Percentiles rank a stretch among this genome's conserved stretches.
Conservation (phyloP, 441 rosid genomes). For the Macaranga tanarius region DNA sequence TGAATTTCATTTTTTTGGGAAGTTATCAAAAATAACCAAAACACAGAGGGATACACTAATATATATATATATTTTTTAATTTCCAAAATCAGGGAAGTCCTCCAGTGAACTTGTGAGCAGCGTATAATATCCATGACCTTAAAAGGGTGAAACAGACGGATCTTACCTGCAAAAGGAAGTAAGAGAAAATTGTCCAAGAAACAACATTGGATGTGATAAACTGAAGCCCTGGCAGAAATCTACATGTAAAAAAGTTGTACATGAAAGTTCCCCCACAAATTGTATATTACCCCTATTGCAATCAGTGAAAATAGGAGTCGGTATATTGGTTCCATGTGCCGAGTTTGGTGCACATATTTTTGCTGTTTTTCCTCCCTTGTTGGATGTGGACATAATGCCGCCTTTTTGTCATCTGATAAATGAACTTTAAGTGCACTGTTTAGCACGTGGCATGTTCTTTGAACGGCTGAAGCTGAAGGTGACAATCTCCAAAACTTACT, state of each 20-base stretch:
- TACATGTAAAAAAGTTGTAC: slow-evolving; percentile 3
- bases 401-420: not conserved
- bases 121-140: not conserved
- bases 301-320: not conserved
- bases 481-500: not conserved
- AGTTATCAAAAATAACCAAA: too few species aligned
- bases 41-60: slow-evolving; percentile 14
- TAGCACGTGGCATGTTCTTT: not conserved
- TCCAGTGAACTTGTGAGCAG: slow-evolving; percentile 56
- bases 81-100: slow-evolving; percentile 52
- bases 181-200: slow-evolving; percentile 16
- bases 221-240: not conserved
- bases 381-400: not conserved
- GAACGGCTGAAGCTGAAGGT: not conserved
- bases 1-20: too few species aligned
- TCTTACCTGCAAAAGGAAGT: slow-evolving; percentile 18
- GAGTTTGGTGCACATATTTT: not conserved
- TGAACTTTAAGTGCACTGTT: slow-evolving; percentile 4
- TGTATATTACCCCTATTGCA: slow-evolving; percentile 18
- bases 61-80: not conserved
- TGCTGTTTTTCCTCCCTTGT: not conserved
- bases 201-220: not conserved
- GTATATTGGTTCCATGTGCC: not conserved
- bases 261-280: not conserved
- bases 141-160: slow-evolving; percentile 4